A percentile compares a stretch with the other conserved stretches of the same genome.
Conservation (phyloP, 2,329 filamentous ascomycete species). For the Cladosporium sp. region DNA sequence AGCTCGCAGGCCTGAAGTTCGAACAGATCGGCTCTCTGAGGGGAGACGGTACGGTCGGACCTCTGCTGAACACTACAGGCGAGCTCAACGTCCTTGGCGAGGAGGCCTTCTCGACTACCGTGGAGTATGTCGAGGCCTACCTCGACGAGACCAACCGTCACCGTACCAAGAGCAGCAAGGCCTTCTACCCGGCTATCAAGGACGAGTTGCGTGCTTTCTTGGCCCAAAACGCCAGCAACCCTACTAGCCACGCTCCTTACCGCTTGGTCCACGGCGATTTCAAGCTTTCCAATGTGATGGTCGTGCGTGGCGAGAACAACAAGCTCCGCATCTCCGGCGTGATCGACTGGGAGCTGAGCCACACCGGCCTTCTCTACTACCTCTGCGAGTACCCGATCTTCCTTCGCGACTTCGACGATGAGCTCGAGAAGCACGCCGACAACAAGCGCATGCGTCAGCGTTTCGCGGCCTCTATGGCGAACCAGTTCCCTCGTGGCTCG, state of each 20-base stretch:
- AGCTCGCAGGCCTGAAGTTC: conserved; percentile 8
- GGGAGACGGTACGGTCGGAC: conserved; percentile 11
- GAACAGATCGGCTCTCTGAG: conserved; percentile 13
- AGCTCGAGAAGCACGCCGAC: not conserved
- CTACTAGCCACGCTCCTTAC: conserved; percentile 11
- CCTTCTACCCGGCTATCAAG: not conserved
- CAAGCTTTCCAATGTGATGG: conserved; percentile 14
- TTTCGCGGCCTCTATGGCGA: conserved; percentile 5
- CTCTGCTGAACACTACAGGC: not conserved
- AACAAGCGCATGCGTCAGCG: conserved; percentile 16
- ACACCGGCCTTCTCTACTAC: conserved; percentile 14
- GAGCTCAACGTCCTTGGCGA: not conserved
- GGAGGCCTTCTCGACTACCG: not conserved
- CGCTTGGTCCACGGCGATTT: conserved; percentile 16
- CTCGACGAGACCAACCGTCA: not conserved
- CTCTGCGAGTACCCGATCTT: conserved; percentile 14
- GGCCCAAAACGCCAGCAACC: not conserved
- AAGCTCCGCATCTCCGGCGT: conserved; percentile 10
- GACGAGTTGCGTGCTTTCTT: not conserved
- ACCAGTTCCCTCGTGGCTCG: not conserved
- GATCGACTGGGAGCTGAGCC: conserved; percentile 19
- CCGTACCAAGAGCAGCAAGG: not conserved
- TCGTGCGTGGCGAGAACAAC: not conserved
- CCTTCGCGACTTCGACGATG: conserved; percentile 12
- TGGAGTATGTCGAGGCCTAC: not conserved